A percentile compares a stretch with the other conserved stretches of the same genome.
These are phyloP conservation scores for Solanum lycopersicoides DNA, from an alignment of 257 asterid species.

Conservation along the genomic window DNA sequence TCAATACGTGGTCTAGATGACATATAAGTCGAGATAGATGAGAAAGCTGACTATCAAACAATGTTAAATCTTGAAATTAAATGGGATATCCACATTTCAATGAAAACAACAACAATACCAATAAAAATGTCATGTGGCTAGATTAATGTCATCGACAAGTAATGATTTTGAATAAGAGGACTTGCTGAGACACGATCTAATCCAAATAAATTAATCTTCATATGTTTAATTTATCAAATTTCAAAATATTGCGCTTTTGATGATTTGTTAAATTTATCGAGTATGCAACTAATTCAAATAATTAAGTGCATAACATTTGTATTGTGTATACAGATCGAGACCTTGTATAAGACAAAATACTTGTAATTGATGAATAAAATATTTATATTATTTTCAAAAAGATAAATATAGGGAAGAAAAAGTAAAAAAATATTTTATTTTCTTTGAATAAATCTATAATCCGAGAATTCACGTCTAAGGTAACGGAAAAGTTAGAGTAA, in stretches of 20 bases:
- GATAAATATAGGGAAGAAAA: too few species aligned
- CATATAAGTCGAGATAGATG: neutral
- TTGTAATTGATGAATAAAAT: too few species aligned
- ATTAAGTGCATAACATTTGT: neutral
- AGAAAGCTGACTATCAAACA: neutral
- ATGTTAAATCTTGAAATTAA: too few species aligned
- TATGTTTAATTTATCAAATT: neutral
- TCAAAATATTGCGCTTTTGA: too few species aligned
- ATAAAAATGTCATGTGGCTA: neutral
- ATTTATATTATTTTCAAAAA: too few species aligned
- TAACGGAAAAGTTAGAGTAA: too few species aligned
- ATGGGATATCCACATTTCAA: neutral
- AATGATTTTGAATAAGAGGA: neutral
- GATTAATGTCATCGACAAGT: neutral
- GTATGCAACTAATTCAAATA: too few species aligned
- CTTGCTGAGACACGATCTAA: neutral
- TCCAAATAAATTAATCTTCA: neutral
- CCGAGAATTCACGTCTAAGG: neutral
- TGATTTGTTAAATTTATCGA: too few species aligned
- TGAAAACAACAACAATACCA: neutral
- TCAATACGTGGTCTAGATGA: neutral
- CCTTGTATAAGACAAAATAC: neutral
- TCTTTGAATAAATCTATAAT: neutral
- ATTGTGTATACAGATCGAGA: neutral
- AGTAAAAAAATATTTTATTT: too few species aligned